These are phyloP conservation scores for Rhexocercosporidium sp. DNA, from an alignment of 2,329 filamentous ascomycete species.

Conservation along the genomic window DNA sequence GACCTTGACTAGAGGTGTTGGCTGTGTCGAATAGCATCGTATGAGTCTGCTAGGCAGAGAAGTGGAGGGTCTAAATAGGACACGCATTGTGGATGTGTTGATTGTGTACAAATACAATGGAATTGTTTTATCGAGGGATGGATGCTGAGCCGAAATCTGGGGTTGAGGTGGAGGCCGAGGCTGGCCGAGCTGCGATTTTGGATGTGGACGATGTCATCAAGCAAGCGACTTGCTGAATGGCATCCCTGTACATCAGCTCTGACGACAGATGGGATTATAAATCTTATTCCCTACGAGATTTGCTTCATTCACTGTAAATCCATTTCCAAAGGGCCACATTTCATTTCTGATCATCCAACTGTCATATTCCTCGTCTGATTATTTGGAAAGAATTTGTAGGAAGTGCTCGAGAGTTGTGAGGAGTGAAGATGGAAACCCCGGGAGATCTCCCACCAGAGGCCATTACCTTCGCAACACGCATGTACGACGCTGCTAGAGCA, in stretches of 20 bases:
- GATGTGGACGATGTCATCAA: conserved; percentile 15
- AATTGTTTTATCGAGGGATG: not conserved
- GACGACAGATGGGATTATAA: conserved; percentile 4
- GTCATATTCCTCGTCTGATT: too few species aligned
- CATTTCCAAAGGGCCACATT: too few species aligned
- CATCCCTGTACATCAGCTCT: conserved; percentile 8
- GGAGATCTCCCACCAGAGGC: conserved; percentile 62
- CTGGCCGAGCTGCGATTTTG: conserved; percentile 3
- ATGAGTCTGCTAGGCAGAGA: conserved; percentile 12
- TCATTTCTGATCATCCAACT: too few species aligned
- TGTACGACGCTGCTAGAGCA: conserved; percentile 69
- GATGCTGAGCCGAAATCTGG: conserved; percentile 11
- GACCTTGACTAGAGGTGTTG: conserved; percentile 26
- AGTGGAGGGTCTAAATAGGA: conserved; percentile 7
- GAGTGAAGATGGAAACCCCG: conserved; percentile 10
- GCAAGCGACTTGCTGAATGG: not conserved
- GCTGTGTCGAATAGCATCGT: conserved; percentile 23
- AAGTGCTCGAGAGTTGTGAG: too few species aligned
- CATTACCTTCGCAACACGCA: conserved; percentile 66
- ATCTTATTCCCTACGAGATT: not conserved
- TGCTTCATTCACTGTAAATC: not conserved
- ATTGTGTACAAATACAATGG: not conserved
- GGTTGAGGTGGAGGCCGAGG: not conserved
- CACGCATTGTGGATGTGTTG: conserved; percentile 14
- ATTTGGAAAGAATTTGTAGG: too few species aligned